Evolutionary conservation across 441 rosid genomes (phyloP), one percentile per base, ranked within the genome.

Genomic region (Adansonia madagascariensis): DNA sequence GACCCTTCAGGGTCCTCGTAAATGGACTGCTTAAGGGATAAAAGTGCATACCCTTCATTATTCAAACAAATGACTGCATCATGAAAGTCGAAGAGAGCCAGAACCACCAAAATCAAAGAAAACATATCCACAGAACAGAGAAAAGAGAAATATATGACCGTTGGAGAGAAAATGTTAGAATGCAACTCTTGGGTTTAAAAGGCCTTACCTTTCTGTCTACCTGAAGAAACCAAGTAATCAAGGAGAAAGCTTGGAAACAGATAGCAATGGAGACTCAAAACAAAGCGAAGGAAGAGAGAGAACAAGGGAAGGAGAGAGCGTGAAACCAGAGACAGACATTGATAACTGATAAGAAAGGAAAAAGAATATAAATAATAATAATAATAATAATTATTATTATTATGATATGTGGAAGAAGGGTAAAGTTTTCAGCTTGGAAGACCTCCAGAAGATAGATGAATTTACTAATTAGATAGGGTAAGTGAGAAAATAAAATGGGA

Each of bases 1-100:
- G 94, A 89, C 83, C 98, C 91, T 76, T 86, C 90, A 67, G 98
- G 99, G 88, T 96, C 98, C 11, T 81, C 80, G 74, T 79, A 77
- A n/a, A 94, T 80, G 79, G 92, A 85, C 79, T 89, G 89, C 81
- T 90, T 96, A 41, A 96, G 84, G 8, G 94, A 89, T 57, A 94
- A 75, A 79, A 96, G 92, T 7, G 92, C 98, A 74, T 75, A 84
- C 14, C 98, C 97, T 77, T 94, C 98, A 47, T 72, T 83, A 71
- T 89, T 94, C 89, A 94, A 63, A 76, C 81, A 82, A 52, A 9
- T 71, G 71, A 82, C 90, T 14, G 35, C 59, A 55, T 71, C 80
- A 78, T 77, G 20, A 70, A 43, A 73, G 83, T 79, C 83, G 80
- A 75, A 86, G 70, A 94, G 73, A 76, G 85, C 78, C 76, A 85